Evolutionary conservation across 192 early-diverging fungal genomes (phyloP).

Genomic region (Thamnidium elegans): DNA sequence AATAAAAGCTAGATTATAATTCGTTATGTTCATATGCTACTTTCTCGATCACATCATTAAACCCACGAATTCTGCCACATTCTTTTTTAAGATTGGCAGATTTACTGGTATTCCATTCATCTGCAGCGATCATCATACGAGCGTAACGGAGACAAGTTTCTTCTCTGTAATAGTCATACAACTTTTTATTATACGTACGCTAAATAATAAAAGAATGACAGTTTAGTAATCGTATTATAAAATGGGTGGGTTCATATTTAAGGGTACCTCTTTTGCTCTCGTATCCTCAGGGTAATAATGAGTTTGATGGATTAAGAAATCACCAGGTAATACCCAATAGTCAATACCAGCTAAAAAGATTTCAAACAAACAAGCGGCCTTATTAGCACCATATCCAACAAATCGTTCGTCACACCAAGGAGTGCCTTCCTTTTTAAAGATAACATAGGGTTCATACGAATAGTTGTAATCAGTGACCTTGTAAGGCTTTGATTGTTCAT

Average conservation of each 20-base stretch:
- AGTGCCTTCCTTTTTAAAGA: slow-evolving; percentile 48
- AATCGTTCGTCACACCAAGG: slow-evolving; percentile 59
- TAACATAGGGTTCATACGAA: slow-evolving; percentile 60
- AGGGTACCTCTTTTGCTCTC: slow-evolving; percentile 53
- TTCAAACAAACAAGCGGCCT: slow-evolving; percentile 55
- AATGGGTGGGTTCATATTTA: too few relatives aligned
- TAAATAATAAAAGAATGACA: slow-evolving; percentile 8
- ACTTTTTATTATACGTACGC: slow-evolving; percentile 55
- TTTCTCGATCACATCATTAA: slow-evolving; percentile 40
- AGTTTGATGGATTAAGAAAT: slow-evolving; percentile 56
- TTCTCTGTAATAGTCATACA: slow-evolving; percentile 55
- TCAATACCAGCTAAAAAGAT: slow-evolving; percentile 52
- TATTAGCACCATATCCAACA: slow-evolving; percentile 59
- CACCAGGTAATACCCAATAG: slow-evolving; percentile 47
- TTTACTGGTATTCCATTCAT: slow-evolving; percentile 43
- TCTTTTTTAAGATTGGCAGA: slow-evolving; percentile 45
- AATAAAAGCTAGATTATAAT: background rate
- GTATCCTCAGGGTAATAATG: slow-evolving; percentile 49
- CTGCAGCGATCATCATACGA: slow-evolving; percentile 39
- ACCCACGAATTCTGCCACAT: slow-evolving; percentile 52
- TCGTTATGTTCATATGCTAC: slow-evolving; percentile 5
- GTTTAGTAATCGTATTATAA: too few relatives aligned
- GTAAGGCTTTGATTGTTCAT: slow-evolving; percentile 42
- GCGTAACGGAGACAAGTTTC: slow-evolving; percentile 52
- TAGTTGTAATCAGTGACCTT: slow-evolving; percentile 50